Evolutionary conservation across 1,139 yeast species (phyloP).

Genomic region (Ogataea hybrid): DNA sequence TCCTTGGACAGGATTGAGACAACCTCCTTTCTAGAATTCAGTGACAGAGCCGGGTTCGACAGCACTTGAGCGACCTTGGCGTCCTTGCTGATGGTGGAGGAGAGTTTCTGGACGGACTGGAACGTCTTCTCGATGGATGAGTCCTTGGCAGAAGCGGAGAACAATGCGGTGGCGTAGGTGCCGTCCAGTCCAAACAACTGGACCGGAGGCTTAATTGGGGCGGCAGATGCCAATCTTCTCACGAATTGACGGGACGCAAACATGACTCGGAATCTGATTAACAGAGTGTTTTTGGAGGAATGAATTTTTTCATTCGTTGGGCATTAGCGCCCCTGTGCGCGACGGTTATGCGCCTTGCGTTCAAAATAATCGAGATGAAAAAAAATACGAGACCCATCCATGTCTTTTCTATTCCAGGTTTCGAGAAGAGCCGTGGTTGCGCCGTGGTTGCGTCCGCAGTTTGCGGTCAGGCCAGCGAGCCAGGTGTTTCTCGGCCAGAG

Average conservation of each 20-base stretch:
- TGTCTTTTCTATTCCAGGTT: constrained; percentile 6
- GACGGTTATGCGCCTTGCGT: constrained; percentile 11
- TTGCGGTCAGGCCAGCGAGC: constrained; percentile 1
- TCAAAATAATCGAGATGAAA: neutral
- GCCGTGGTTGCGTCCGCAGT: neutral
- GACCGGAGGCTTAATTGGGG: constrained; percentile 77
- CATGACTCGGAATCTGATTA: constrained; percentile 15
- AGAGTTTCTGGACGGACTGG: constrained; percentile 61
- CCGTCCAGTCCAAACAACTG: constrained; percentile 96
- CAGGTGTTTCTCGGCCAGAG: constrained; percentile 5
- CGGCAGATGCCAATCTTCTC: constrained; percentile 53
- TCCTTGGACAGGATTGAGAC: constrained; percentile 57
- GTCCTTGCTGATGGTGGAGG: constrained; percentile 59
- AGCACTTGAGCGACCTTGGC: constrained; percentile 60
- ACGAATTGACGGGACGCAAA: constrained; percentile 65
- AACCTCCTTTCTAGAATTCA: constrained; percentile 70
- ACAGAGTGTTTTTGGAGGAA: constrained; percentile 11
- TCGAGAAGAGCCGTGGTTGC: neutral
- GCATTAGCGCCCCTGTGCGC: constrained; percentile 19
- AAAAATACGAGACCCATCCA: constrained; percentile 1
- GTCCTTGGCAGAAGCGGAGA: constrained; percentile 86
- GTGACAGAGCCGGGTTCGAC: constrained; percentile 80
- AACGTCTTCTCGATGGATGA: constrained; percentile 73
- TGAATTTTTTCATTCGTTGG: constrained; percentile 25
- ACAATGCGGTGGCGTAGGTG: constrained; percentile 94